Percentiles rank a stretch among this genome's conserved stretches.
Conservation (phyloP, 768 basidiomycete genomes). For the Pleurotus tuber-regium region DNA sequence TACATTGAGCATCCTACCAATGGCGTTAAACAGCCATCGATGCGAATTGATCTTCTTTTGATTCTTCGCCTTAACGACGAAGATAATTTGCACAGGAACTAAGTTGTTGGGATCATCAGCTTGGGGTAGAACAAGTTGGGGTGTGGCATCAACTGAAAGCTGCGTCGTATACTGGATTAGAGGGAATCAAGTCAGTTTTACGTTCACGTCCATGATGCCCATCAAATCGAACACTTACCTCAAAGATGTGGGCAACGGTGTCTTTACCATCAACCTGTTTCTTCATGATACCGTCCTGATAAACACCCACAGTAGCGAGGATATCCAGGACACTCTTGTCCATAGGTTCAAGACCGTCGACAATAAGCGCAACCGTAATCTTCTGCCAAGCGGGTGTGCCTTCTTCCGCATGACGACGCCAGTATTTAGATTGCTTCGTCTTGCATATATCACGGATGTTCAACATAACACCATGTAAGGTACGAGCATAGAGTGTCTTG, state of each 20-base stretch:
- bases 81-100: conserved; percentile 89
- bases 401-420: conserved; percentile 80
- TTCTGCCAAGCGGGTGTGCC: conserved; percentile 88
- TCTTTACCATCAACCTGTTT: conserved; percentile 87
- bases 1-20: conserved; percentile 78
- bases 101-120: conserved; percentile 89
- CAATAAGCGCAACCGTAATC: conserved; percentile 86
- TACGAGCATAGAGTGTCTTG: conserved; percentile 83
- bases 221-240: conserved; percentile 45
- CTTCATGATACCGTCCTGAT: conserved; percentile 95
- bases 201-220: not conserved
- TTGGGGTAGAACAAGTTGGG: conserved; percentile 88
- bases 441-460: conserved; percentile 98
- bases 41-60: conserved; percentile 96
- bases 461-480: conserved; percentile 89
- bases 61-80: conserved; percentile 91
- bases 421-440: conserved; percentile 92
- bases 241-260: conserved; percentile 92
- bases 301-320: conserved; percentile 86
- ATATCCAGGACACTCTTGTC: conserved; percentile 93
- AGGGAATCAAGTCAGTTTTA: conserved; percentile 9
- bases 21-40: conserved; percentile 94
- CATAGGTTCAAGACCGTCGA: conserved; percentile 93
- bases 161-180: conserved; percentile 86
- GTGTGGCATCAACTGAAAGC: conserved; percentile 87